Percentiles rank a stretch among this genome's conserved stretches.
These are phyloP conservation scores for Clarireedia homoeocarpa DNA, from an alignment of 2,329 filamentous ascomycete species.

Conservation along the genomic window DNA sequence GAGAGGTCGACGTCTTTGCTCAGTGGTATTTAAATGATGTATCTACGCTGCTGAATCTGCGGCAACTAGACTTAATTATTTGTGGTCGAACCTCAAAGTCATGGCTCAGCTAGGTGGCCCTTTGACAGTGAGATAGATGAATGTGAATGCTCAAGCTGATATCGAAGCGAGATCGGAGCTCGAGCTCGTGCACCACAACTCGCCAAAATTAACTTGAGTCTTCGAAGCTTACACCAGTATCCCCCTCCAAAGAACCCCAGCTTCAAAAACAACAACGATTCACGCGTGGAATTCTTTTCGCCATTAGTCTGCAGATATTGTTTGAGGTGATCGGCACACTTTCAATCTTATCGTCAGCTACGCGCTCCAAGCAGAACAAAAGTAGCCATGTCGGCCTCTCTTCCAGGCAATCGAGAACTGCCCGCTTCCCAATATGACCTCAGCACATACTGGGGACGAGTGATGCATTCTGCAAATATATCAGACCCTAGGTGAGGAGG, in stretches of 20 bases:
- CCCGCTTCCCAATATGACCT: constrained; percentile 90
- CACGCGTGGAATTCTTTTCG: neutral
- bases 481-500: constrained; percentile 85
- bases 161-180: constrained; percentile 4
- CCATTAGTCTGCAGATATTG: neutral
- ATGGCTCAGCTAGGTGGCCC: neutral
- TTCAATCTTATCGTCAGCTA: neutral
- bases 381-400: constrained; percentile 53
- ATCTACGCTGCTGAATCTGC: too few relatives aligned
- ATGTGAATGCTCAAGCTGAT: neutral
- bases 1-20: too few relatives aligned
- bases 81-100: neutral
- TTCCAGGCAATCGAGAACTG: constrained; percentile 67
- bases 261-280: neutral
- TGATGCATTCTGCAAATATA: constrained; percentile 80
- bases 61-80: too few relatives aligned
- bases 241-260: neutral
- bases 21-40: too few relatives aligned
- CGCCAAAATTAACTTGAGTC: neutral
- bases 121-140: neutral
- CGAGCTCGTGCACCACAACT: neutral
- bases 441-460: constrained; percentile 88
- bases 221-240: neutral
- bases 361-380: neutral
- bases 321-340: neutral